Evolutionary conservation across 2,329 filamentous ascomycete species (phyloP).

Genomic region (Pyricularia sp.): DNA sequence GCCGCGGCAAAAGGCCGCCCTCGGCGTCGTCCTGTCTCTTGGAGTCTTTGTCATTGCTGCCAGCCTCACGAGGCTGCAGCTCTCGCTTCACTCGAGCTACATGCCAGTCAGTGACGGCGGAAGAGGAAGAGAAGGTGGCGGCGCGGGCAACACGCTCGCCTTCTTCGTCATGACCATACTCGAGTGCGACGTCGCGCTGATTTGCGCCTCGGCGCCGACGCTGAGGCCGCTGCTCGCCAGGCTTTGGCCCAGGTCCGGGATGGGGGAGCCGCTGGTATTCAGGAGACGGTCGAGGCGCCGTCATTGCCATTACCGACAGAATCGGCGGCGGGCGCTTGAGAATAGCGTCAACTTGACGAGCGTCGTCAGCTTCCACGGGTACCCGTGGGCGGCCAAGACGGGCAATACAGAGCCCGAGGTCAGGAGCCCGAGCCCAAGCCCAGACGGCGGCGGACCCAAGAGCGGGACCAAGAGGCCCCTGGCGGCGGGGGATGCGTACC

Average conservation of each 20-base stretch:
- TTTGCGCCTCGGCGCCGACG: slow-evolving; percentile 24
- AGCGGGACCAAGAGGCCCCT: neutral
- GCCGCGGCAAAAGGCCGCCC: slow-evolving; percentile 31
- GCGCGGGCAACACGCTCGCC: slow-evolving; percentile 15
- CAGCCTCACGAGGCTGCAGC: slow-evolving; percentile 22
- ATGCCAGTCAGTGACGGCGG: slow-evolving; percentile 11
- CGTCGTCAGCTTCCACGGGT: slow-evolving; percentile 20
- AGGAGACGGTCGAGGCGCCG: slow-evolving; percentile 7
- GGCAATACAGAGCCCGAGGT: neutral
- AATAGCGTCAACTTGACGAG: slow-evolving; percentile 19
- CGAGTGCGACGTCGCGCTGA: slow-evolving; percentile 24
- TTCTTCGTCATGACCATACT: slow-evolving; percentile 27
- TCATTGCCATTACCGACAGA: neutral
- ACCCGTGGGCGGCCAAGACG: slow-evolving; percentile 16
- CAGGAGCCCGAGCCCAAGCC: neutral
- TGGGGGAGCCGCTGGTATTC: slow-evolving; percentile 7
- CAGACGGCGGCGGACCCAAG: neutral
- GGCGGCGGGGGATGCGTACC: neutral
- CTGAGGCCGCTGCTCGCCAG: slow-evolving; percentile 19
- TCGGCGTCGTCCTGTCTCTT: slow-evolving; percentile 33
- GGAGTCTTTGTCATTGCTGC: slow-evolving; percentile 29
- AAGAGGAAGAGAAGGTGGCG: neutral
- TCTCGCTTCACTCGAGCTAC: slow-evolving; percentile 18
- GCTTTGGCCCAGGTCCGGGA: slow-evolving; percentile 16
- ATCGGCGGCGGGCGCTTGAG: slow-evolving; percentile 1